Conservation (phyloP, 257 asterid species). For the Perilla frutescens region DNA sequence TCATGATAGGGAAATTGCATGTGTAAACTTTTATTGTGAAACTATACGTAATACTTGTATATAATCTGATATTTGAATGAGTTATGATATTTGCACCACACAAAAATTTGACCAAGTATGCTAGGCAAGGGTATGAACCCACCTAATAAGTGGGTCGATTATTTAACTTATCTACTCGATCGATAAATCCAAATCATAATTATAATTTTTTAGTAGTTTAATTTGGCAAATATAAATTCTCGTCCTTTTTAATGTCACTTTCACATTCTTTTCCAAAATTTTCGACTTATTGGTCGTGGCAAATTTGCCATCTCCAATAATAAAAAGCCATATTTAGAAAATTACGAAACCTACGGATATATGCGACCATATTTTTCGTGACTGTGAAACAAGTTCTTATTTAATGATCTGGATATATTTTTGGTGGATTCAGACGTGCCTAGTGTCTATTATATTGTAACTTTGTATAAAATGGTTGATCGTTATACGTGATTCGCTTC, state of each 20-base stretch:
- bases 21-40: too few relatives aligned
- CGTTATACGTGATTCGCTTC: too few relatives aligned
- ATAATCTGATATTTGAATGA: too few relatives aligned
- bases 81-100: too few relatives aligned
- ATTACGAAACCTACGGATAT: neutral
- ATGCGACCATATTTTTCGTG: constrained; percentile 12
- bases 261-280: constrained; percentile 2
- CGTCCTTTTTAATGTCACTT: neutral
- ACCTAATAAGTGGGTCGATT: too few relatives aligned
- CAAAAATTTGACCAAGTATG: too few relatives aligned
- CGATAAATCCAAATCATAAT: too few relatives aligned
- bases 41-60: too few relatives aligned
- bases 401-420: neutral
- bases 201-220: neutral
- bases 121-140: too few relatives aligned
- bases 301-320: constrained; percentile 21
- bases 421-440: neutral
- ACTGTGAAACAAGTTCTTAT: neutral
- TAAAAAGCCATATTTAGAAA: neutral
- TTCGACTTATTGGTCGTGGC: constrained; percentile 23
- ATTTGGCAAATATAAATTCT: neutral
- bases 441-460: neutral
- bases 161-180: too few relatives aligned
- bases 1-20: too few relatives aligned
- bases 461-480: too few relatives aligned